Percentiles rank a stretch among this genome's conserved stretches.
Evolutionary conservation across 805 yeast genomes (phyloP).

Genomic region (Candida tammaniensis): DNA sequence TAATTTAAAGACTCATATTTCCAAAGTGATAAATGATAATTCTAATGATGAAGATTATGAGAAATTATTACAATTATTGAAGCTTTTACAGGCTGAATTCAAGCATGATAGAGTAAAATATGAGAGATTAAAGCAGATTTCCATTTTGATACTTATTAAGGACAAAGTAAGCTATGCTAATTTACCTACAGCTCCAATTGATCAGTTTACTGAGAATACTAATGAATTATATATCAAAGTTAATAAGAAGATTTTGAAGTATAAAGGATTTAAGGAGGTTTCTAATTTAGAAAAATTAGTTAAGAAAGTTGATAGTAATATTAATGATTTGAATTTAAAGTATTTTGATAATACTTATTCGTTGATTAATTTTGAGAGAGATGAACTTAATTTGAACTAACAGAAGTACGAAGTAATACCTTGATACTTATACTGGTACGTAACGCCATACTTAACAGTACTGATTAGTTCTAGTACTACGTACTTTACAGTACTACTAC

Average conservation of each 20-base stretch:
- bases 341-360: constrained; percentile 32
- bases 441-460: too few relatives aligned
- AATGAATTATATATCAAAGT: constrained; percentile 19
- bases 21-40: constrained; percentile 3
- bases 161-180: constrained; percentile 17
- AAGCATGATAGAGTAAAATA: constrained; percentile 1
- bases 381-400: constrained; percentile 17
- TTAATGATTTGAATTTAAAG: constrained; percentile 25
- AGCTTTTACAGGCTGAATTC: constrained; percentile 18
- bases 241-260: constrained; percentile 23
- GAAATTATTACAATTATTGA: constrained; percentile 15
- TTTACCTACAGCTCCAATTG: constrained; percentile 19
- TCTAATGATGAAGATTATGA: constrained; percentile 17
- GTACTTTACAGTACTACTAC: too few relatives aligned
- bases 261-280: constrained; percentile 20
- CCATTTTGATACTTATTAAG: constrained; percentile 23
- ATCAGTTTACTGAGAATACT: constrained; percentile 19
- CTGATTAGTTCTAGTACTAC: too few relatives aligned
- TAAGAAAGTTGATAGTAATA: constrained; percentile 27
- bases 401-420: background rate
- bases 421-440: too few relatives aligned
- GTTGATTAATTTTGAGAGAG: constrained; percentile 36
- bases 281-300: constrained; percentile 34
- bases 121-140: constrained; percentile 17
- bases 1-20: constrained; percentile 19